phyloP scores from a whole-genome alignment of 1,284 basidiomycete genomes.

The Marasmius oreades region DNA sequence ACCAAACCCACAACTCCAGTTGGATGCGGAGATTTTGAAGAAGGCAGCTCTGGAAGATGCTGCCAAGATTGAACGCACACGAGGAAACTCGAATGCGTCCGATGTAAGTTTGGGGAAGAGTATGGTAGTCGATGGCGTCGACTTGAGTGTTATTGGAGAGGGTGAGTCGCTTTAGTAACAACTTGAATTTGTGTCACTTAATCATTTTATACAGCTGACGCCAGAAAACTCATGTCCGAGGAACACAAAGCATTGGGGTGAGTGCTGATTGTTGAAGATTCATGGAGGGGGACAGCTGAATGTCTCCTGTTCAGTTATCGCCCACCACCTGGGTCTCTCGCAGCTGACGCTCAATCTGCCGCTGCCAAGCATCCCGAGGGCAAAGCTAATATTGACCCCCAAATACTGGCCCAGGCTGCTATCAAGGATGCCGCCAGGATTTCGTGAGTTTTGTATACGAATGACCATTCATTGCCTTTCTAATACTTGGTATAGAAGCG shows the following conservation, averaged over 20 bases:
- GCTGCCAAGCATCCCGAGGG: slow-evolving; percentile 24
- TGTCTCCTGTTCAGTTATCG: slow-evolving; percentile 19
- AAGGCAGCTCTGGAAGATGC: slow-evolving; percentile 19
- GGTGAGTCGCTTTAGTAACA: not conserved
- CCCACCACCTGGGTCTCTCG: slow-evolving; percentile 32
- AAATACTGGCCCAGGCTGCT: slow-evolving; percentile 16
- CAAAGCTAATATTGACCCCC: slow-evolving; percentile 5
- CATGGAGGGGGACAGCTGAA: not conserved
- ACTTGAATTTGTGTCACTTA: not conserved
- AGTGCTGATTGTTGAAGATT: not conserved
- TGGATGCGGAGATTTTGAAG: slow-evolving; percentile 12
- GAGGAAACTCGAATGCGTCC: slow-evolving; percentile 12
- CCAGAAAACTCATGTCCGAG: slow-evolving; percentile 31
- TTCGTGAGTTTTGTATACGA: slow-evolving; percentile 10
- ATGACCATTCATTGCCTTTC: not conserved
- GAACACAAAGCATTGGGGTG: slow-evolving; percentile 33
- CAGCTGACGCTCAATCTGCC: slow-evolving; percentile 28
- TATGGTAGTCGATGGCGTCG: slow-evolving; percentile 15
- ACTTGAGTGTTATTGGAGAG: slow-evolving; percentile 15
- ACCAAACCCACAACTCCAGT: slow-evolving; percentile 8
- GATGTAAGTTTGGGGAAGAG: not conserved
- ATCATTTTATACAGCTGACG: slow-evolving; percentile 18
- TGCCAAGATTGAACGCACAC: slow-evolving; percentile 14
- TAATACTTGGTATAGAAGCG: slow-evolving; percentile 1
- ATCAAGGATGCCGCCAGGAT: slow-evolving; percentile 21